Conservation (phyloP, 2,329 filamentous ascomycete genomes). For the Eutypella sp. region DNA sequence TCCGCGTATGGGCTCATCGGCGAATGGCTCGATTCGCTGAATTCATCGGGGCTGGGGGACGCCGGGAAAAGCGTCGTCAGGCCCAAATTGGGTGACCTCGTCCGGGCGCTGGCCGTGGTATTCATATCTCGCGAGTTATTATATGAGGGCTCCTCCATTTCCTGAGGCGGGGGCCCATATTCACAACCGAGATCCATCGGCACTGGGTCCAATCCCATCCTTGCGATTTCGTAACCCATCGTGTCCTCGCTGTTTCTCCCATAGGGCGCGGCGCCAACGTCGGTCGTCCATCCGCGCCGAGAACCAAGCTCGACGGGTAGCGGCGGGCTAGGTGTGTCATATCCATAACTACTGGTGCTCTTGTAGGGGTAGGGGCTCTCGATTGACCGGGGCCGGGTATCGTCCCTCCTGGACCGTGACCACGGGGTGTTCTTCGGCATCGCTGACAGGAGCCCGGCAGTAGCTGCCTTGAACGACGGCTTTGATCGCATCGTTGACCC, state of each 20-base stretch:
- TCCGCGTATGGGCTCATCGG: slow-evolving; percentile 36
- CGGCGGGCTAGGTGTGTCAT: slow-evolving; percentile 44
- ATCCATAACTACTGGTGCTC: slow-evolving; percentile 43
- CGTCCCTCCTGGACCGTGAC: slow-evolving; percentile 25
- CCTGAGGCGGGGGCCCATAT: slow-evolving; percentile 35
- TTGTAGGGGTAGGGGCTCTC: slow-evolving; percentile 31
- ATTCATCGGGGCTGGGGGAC: slow-evolving; percentile 32
- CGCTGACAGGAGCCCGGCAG: slow-evolving; percentile 38
- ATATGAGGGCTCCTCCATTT: slow-evolving; percentile 22
- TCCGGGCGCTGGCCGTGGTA: slow-evolving; percentile 27
- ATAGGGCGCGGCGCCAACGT: slow-evolving; percentile 36
- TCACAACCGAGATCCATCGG: slow-evolving; percentile 40
- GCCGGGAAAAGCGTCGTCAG: slow-evolving; percentile 18
- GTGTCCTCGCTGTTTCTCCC: slow-evolving; percentile 35
- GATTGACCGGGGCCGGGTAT: slow-evolving; percentile 11
- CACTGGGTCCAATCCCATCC: background rate
- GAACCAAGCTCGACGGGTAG: slow-evolving; percentile 47
- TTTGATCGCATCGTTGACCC: slow-evolving; percentile 29
- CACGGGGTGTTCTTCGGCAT: slow-evolving; percentile 30
- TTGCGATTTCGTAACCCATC: slow-evolving; percentile 45
- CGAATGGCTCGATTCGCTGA: slow-evolving; percentile 38
- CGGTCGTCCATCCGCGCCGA: slow-evolving; percentile 31
- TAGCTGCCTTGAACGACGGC: slow-evolving; percentile 30
- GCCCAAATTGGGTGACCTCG: background rate
- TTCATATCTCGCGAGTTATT: slow-evolving; percentile 31